phyloP scores from a whole-genome alignment of 2,329 filamentous ascomycete species.

The Diaporthe ampelina region DNA sequence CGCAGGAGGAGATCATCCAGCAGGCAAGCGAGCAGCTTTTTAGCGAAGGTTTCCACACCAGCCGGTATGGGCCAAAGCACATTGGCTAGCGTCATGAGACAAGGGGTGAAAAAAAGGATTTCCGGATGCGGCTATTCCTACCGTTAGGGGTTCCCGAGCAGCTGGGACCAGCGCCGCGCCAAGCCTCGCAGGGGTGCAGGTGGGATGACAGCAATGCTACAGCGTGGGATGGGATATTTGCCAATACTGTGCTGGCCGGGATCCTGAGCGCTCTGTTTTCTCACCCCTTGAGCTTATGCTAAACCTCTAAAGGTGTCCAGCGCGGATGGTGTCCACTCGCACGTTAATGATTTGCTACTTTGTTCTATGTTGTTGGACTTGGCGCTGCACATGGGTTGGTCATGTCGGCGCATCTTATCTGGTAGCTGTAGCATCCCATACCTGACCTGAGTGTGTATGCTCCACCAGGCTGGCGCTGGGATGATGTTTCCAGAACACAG shows the following conservation, averaged over 20 bases:
- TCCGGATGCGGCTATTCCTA: constrained; percentile 32
- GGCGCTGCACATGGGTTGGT: constrained; percentile 19
- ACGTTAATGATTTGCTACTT: neutral
- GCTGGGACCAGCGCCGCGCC: constrained; percentile 31
- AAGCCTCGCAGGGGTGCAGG: neutral
- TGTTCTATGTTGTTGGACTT: neutral
- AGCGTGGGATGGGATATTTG: constrained; percentile 5
- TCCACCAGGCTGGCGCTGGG: too few species aligned
- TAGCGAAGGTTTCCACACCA: constrained; percentile 12
- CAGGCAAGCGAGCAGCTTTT: neutral
- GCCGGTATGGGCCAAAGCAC: neutral
- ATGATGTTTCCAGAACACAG: too few species aligned
- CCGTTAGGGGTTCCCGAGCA: constrained; percentile 32
- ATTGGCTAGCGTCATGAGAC: constrained; percentile 22
- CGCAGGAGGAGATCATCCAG: neutral
- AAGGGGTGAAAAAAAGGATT: neutral
- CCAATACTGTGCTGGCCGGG: constrained; percentile 7
- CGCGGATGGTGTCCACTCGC: constrained; percentile 8
- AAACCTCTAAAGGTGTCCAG: constrained; percentile 27
- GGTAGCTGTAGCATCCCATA: too few species aligned
- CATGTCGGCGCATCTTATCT: neutral
- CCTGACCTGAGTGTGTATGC: too few species aligned
- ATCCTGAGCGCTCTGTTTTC: neutral
- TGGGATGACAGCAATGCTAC: constrained; percentile 7
- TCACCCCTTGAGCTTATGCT: constrained; percentile 11